Percentiles rank a stretch among this genome's conserved stretches.
phyloP scores from a whole-genome alignment of 1,139 yeast species.

The Spencermartinsiella ligniputridi region DNA sequence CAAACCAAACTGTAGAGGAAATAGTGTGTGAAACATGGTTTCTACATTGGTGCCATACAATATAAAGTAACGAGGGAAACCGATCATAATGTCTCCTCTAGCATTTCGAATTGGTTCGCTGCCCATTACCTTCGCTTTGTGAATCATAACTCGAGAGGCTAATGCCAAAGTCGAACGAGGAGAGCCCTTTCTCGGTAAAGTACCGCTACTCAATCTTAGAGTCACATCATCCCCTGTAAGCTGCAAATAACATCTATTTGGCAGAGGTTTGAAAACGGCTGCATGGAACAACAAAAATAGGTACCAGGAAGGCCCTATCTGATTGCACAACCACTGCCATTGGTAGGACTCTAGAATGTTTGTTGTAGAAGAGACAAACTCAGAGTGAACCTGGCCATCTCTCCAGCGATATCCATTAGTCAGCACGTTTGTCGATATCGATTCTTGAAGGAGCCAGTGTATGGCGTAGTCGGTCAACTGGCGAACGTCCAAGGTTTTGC shows the following conservation, averaged over 20 bases:
- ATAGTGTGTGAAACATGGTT: constrained; percentile 1
- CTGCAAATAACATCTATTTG: constrained; percentile 6
- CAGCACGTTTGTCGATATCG: not conserved
- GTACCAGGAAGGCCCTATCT: constrained; percentile 3
- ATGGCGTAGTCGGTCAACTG: not conserved
- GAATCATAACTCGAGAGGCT: not conserved
- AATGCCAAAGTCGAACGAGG: not conserved
- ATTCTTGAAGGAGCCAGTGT: not conserved
- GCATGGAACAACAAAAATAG: constrained; percentile 2
- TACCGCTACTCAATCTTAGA: not conserved
- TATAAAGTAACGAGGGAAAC: not conserved
- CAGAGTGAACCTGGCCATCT: constrained; percentile 2
- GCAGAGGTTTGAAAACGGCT: constrained; percentile 4
- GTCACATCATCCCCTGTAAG: constrained; percentile 3
- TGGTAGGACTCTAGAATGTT: not conserved
- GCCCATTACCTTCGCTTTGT: constrained; percentile 1
- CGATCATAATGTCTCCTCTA: not conserved
- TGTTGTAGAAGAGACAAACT: not conserved
- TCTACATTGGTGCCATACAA: not conserved
- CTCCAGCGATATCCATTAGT: not conserved
- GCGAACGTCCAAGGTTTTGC: not conserved
- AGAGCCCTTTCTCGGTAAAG: not conserved
- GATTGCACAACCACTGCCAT: constrained; percentile 3
- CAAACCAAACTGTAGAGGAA: constrained; percentile 10
- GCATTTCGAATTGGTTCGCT: not conserved